Conservation (phyloP, 1,284 basidiomycete genomes). For the Lentinula novae-zelandiae region DNA sequence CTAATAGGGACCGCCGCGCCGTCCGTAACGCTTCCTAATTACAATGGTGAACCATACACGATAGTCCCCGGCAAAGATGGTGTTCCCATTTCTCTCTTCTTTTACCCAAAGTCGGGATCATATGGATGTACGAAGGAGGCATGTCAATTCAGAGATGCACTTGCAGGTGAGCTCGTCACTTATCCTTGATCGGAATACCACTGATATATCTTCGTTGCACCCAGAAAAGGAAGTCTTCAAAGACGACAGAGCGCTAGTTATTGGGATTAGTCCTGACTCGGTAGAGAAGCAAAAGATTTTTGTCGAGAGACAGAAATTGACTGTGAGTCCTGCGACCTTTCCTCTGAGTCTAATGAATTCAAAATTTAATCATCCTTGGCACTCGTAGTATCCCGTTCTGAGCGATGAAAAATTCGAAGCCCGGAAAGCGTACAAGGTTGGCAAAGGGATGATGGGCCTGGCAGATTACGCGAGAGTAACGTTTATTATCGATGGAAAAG, state of each 20-base stretch:
- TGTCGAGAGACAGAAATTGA: constrained; percentile 67
- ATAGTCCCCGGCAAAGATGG: constrained; percentile 44
- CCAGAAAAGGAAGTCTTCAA: constrained; percentile 67
- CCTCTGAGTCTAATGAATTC: too few relatives aligned
- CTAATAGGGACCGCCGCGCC: constrained; percentile 42
- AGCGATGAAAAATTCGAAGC: constrained; percentile 64
- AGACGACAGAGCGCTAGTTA: constrained; percentile 55
- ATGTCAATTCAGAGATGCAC: constrained; percentile 74
- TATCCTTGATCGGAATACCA: background rate
- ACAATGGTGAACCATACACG: constrained; percentile 45
- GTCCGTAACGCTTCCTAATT: constrained; percentile 42
- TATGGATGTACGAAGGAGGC: constrained; percentile 77
- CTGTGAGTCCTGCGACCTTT: constrained; percentile 30
- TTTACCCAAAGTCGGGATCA: constrained; percentile 69
- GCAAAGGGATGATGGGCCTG: constrained; percentile 63
- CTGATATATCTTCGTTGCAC: background rate
- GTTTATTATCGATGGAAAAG: constrained; percentile 70
- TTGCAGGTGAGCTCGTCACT: constrained; percentile 42
- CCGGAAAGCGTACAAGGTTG: constrained; percentile 60
- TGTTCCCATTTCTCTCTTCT: constrained; percentile 65
- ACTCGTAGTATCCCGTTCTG: constrained; percentile 64
- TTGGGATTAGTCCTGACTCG: constrained; percentile 70
- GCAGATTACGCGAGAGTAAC: constrained; percentile 59
- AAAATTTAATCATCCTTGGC: background rate
- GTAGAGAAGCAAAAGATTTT: constrained; percentile 71